Conservation (phyloP, 2,329 filamentous ascomycete genomes). For the Leptographium flavum region DNA sequence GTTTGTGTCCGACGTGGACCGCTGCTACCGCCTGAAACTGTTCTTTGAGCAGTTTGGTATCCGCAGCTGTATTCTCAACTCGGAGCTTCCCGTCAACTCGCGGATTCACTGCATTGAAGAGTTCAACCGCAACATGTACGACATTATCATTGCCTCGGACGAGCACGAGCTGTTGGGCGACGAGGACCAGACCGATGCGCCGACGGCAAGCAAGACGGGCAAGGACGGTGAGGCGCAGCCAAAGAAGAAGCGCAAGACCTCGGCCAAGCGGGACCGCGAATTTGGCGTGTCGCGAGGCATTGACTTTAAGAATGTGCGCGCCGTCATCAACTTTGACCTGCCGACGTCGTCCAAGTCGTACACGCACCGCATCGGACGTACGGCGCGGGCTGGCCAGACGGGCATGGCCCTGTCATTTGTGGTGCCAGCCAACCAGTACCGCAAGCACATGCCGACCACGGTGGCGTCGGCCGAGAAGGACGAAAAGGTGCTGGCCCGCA, state of each 20-base stretch:
- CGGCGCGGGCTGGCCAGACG: slow-evolving; percentile 76
- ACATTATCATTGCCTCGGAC: slow-evolving; percentile 93
- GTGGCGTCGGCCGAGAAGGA: slow-evolving; percentile 66
- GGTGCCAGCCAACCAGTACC: slow-evolving; percentile 64
- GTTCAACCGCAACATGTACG: slow-evolving; percentile 93
- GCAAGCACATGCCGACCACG: slow-evolving; percentile 80
- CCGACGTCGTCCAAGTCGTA: slow-evolving; percentile 81
- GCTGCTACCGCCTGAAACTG: slow-evolving; percentile 81
- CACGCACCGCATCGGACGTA: slow-evolving; percentile 91
- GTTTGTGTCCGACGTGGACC: slow-evolving; percentile 69
- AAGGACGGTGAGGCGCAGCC: background rate
- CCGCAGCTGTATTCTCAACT: slow-evolving; percentile 84
- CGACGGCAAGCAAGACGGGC: slow-evolving; percentile 20
- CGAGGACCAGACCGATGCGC: slow-evolving; percentile 27
- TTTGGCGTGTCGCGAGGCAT: slow-evolving; percentile 94
- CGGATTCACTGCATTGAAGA: slow-evolving; percentile 90
- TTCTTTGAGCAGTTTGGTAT: slow-evolving; percentile 97
- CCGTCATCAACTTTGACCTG: slow-evolving; percentile 94
- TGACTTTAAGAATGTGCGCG: slow-evolving; percentile 90
- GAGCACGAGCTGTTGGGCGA: slow-evolving; percentile 20
- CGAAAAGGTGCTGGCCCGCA: slow-evolving; percentile 69
- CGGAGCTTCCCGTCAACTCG: slow-evolving; percentile 84
- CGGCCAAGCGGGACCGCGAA: slow-evolving; percentile 55
- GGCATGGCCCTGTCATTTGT: slow-evolving; percentile 96
- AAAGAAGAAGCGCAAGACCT: slow-evolving; percentile 54